Percentiles rank a stretch among this genome's conserved stretches.
Conservation (phyloP, 1,139 yeast genomes). For the Candida frijolesensis region DNA sequence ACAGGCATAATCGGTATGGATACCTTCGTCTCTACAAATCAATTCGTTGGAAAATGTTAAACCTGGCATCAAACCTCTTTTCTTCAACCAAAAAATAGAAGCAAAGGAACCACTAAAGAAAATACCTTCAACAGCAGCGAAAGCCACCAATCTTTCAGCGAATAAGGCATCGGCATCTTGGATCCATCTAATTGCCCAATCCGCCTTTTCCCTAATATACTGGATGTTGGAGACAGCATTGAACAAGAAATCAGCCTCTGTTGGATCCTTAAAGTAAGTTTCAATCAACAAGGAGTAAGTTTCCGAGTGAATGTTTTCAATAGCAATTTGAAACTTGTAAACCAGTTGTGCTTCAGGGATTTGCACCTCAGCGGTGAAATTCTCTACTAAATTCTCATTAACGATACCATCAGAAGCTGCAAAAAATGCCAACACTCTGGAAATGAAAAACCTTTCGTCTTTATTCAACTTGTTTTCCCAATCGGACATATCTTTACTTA, state of each 20-base stretch:
- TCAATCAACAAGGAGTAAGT: conserved; percentile 96
- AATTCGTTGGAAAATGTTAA: conserved; percentile 94
- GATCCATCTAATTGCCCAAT: conserved; percentile 98
- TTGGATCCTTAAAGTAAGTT: conserved; percentile 92
- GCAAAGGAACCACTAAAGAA: conserved; percentile 98
- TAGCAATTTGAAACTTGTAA: conserved; percentile 99
- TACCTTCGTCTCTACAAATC: conserved; percentile 97
- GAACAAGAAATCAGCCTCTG: conserved; percentile 84
- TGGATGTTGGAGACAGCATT: conserved; percentile 95
- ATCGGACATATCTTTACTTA: conserved; percentile 86
- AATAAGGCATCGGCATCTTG: conserved; percentile 82
- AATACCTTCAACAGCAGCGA: conserved; percentile 98
- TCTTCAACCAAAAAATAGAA: conserved; percentile 96
- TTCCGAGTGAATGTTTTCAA: conserved; percentile 98
- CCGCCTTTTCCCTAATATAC: conserved; percentile 93
- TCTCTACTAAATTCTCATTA: conserved; percentile 94
- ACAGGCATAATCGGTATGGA: conserved; percentile 98
- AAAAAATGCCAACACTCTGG: conserved; percentile 94
- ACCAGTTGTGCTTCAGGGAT: conserved; percentile 97
- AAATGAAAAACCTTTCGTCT: conserved; percentile 87
- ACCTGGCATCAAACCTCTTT: conserved; percentile 98
- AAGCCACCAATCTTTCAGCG: conserved; percentile 95
- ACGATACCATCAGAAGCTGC: conserved; percentile 99
- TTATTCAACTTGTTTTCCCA: conserved; percentile 86
- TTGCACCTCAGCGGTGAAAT: conserved; percentile 96